A percentile compares a stretch with the other conserved stretches of the same genome.
Evolutionary conservation across 768 basidiomycete species (phyloP).

Genomic region (Mycena capillaripes): DNA sequence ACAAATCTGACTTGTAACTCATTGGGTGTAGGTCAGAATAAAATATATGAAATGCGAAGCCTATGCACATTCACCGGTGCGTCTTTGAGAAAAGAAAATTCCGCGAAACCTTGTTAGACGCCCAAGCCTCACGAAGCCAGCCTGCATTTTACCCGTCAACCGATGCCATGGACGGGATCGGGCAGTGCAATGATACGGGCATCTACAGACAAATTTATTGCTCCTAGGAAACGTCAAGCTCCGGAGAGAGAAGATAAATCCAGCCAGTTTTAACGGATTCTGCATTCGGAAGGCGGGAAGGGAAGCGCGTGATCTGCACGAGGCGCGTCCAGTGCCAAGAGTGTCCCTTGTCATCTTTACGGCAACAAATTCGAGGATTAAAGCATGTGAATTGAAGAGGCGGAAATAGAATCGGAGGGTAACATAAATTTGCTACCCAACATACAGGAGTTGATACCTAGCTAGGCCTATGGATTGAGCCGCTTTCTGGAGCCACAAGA

Average conservation of each 20-base stretch:
- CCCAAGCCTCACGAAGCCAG: slow-evolving; percentile 3
- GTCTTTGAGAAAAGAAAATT: slow-evolving; percentile 9
- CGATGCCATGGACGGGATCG: slow-evolving; percentile 7
- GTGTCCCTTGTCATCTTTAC: slow-evolving; percentile 10
- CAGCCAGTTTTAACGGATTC: slow-evolving; percentile 10
- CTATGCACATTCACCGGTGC: slow-evolving; percentile 10
- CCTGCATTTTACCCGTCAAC: slow-evolving; percentile 10
- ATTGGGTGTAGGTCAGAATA: slow-evolving; percentile 15
- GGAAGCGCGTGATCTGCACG: slow-evolving; percentile 6
- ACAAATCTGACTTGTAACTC: background rate
- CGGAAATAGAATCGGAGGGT: slow-evolving; percentile 1
- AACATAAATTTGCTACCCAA: slow-evolving; percentile 12
- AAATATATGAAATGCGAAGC: slow-evolving; percentile 12
- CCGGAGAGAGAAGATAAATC: slow-evolving; percentile 7
- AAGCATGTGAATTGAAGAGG: slow-evolving; percentile 4
- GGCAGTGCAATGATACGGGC: slow-evolving; percentile 9
- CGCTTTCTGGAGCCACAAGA: slow-evolving; percentile 3
- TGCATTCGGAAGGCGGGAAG: slow-evolving; percentile 12
- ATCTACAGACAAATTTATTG: slow-evolving; percentile 5
- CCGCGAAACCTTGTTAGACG: background rate
- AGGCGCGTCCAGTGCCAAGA: background rate
- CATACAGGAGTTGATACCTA: background rate
- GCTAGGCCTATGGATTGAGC: slow-evolving; percentile 7
- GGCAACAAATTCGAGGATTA: background rate
- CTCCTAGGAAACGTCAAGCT: slow-evolving; percentile 2